A percentile compares a stretch with the other conserved stretches of the same genome.
These are phyloP conservation scores for Quercus mongolica DNA, from an alignment of 306 rosid genomes.

Conservation along the genomic window DNA sequence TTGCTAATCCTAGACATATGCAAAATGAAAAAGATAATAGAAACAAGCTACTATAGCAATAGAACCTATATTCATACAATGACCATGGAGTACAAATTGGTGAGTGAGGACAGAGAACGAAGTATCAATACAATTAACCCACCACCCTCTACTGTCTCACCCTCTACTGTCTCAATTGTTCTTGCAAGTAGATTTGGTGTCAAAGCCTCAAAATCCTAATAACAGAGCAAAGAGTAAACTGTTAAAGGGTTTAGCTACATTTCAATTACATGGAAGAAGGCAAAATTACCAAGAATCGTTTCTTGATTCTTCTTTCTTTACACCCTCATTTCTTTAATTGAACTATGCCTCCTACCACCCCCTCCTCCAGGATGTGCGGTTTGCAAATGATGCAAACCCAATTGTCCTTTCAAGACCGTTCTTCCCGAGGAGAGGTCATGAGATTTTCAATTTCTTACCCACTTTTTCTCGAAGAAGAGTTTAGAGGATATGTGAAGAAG, in stretches of 20 bases:
- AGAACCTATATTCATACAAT: constrained; percentile 58
- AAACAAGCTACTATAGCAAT: constrained; percentile 2
- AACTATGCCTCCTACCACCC: too few relatives aligned
- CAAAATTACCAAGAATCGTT: constrained; percentile 55
- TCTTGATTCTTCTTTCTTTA: too few relatives aligned
- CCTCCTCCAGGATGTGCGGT: too few relatives aligned
- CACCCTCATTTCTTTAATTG: too few relatives aligned
- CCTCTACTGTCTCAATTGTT: constrained; percentile 94
- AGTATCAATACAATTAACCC: constrained; percentile 75
- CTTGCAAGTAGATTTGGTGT: constrained; percentile 93
- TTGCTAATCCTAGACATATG: not conserved
- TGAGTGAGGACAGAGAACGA: constrained; percentile 73
- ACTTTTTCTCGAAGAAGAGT: too few relatives aligned
- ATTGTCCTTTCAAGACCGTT: too few relatives aligned
- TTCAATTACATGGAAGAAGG: not conserved
- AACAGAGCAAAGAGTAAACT: constrained; percentile 22
- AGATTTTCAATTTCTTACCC: too few relatives aligned
- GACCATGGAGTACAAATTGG: constrained; percentile 92
- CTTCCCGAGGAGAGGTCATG: too few relatives aligned
- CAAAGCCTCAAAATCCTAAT: constrained; percentile 87
- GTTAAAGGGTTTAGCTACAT: not conserved
- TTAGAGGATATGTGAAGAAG: too few relatives aligned
- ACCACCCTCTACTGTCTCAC: constrained; percentile 98
- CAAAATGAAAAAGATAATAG: not conserved
- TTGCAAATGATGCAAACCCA: too few relatives aligned